Conservation (phyloP, 352 stramenopile species). For the Globisporangium orthogonon region DNA sequence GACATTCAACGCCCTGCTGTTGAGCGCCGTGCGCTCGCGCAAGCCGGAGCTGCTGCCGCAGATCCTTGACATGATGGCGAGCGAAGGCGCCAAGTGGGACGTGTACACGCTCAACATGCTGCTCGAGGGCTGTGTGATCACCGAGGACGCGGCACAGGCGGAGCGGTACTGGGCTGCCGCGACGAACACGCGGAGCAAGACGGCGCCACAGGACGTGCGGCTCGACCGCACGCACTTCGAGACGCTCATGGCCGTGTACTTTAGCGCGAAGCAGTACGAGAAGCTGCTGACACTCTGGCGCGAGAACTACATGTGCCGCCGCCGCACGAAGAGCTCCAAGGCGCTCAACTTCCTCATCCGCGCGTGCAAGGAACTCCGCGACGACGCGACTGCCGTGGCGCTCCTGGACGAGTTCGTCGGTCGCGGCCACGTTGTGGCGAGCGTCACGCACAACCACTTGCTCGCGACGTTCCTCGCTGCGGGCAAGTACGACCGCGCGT, state of each 20-base stretch:
- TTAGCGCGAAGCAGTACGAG: slow-evolving; percentile 44
- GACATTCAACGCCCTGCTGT: slow-evolving; percentile 68
- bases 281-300: slow-evolving; percentile 51
- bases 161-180: slow-evolving; percentile 54
- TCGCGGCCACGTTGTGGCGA: slow-evolving; percentile 43
- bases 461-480: slow-evolving; percentile 56
- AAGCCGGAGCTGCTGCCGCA: slow-evolving; percentile 37
- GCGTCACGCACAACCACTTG: slow-evolving; percentile 73
- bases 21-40: slow-evolving; percentile 49
- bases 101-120: slow-evolving; percentile 75
- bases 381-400: slow-evolving; percentile 34
- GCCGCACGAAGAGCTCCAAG: slow-evolving; percentile 67
- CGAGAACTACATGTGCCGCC: slow-evolving; percentile 46
- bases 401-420: slow-evolving; percentile 60
- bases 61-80: slow-evolving; percentile 46
- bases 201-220: slow-evolving; percentile 24
- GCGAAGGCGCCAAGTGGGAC: slow-evolving; percentile 50
- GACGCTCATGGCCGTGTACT: slow-evolving; percentile 68
- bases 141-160: slow-evolving; percentile 33
- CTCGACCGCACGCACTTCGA: slow-evolving; percentile 69
- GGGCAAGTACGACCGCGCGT: slow-evolving; percentile 40
- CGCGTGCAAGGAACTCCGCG: slow-evolving; percentile 32
- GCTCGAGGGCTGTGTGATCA: slow-evolving; percentile 49
- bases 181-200: slow-evolving; percentile 11
- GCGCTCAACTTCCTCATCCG: slow-evolving; percentile 76